These are phyloP conservation scores for Cyberlindnera misumaiensis DNA, from an alignment of 805 yeast genomes.

Conservation along the genomic window DNA sequence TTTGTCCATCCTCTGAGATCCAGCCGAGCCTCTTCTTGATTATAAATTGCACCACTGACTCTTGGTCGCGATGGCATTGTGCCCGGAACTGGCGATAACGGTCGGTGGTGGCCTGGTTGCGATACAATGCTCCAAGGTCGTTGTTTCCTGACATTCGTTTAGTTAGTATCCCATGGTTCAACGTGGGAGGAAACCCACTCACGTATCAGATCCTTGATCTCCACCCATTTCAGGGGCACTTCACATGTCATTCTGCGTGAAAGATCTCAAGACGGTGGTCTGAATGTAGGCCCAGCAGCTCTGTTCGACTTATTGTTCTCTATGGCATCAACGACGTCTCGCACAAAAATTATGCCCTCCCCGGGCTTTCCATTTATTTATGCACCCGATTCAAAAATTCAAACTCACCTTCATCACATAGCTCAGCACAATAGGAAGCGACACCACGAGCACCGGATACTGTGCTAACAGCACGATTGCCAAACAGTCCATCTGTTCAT, in stretches of 20 bases:
- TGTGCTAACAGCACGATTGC: conserved; percentile 72
- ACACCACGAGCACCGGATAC: conserved; percentile 58
- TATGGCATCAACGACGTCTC: no score
- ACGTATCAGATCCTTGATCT: no score
- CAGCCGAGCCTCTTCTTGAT: conserved; percentile 43
- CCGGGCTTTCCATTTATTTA: no score
- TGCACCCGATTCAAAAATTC: conserved; percentile 2
- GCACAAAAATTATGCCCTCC: no score
- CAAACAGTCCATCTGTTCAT: conserved; percentile 70
- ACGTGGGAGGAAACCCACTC: no score
- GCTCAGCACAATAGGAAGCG: conserved; percentile 58
- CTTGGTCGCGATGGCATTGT: conserved; percentile 26
- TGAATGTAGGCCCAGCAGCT: no score
- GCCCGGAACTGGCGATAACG: conserved; percentile 41
- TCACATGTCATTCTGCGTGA: no score
- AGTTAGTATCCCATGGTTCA: no score
- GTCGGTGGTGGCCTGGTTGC: conserved; percentile 38
- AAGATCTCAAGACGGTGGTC: no score
- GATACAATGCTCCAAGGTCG: conserved; percentile 23
- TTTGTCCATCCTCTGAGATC: conserved; percentile 28
- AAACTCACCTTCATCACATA: conserved; percentile 15
- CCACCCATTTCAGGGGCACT: no score
- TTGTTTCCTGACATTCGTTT: conserved; percentile 3
- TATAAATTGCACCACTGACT: conserved; percentile 43
- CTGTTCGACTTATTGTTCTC: no score